Evolutionary conservation across 2,329 filamentous ascomycete genomes (phyloP), one percentile per base, ranked within the genome.

Genomic region (Colletotrichum sp.): DNA sequence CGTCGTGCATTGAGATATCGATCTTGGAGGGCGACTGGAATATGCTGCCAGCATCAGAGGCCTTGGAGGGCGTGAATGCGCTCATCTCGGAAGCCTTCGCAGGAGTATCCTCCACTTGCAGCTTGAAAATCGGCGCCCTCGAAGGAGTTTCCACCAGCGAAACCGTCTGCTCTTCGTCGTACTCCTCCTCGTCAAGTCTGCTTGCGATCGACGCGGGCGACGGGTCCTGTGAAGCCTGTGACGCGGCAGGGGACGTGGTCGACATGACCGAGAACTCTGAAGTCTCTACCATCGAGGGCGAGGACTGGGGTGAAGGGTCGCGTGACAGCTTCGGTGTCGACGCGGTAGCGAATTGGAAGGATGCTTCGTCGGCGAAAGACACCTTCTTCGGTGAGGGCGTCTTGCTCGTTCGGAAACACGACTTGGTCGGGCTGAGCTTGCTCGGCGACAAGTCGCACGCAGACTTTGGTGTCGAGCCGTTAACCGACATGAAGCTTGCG

Each of bases 371-470:
- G 8, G 69, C 63, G 15, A 76, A 76, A 7, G 73, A 76, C 1
- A 76, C 70, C 70, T 76, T 76, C 55, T 67, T 75, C 24, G 72
- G 72, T 1, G 72, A 74, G 8, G 72, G 67, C 2, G 72, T 74
- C 59, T 70, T 60, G 30, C 21, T 30, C 13, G 63, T 28, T 18
- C 60, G 60, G 32, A 64, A 36, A 24, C 30, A 64, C 21, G 60
- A 64, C 60, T 64, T 64, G 60, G 30, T n/a, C 30, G 60, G 60
- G n/a, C 60, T 64, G 12, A 34, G 24, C 10, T 64, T 64, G 32
- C 32, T 76, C 5, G 73, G 73, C 16, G 70, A 64, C 5, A 65
- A 6, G 5, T 28, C 57, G 49, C 64, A 65, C 26, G 57, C 34
- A 6, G 60, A 21, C 49, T 73, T 76, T 6, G 73, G 69, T 8